Evolutionary conservation across 2,329 filamentous ascomycete genomes (phyloP).

Genomic region (Xylariales sp.): DNA sequence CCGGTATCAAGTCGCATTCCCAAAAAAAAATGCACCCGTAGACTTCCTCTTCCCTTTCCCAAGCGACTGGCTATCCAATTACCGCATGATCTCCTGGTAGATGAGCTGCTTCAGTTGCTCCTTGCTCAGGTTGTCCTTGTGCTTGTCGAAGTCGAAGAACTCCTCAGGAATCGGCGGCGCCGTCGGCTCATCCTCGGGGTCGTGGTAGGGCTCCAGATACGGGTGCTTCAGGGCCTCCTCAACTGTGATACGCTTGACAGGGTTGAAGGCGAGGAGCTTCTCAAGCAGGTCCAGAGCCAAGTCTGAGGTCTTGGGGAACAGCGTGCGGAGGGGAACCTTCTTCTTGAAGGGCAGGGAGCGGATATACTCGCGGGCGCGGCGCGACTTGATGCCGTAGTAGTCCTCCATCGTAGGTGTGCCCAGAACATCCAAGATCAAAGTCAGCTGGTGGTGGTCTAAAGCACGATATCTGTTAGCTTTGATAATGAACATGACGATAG

Average conservation of each 20-base stretch:
- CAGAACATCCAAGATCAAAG: slow-evolving; percentile 92
- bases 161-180: slow-evolving; percentile 95
- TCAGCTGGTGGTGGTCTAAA: slow-evolving; percentile 95
- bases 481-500: neutral
- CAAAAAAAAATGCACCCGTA: no score
- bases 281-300: slow-evolving; percentile 89
- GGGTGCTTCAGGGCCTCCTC: slow-evolving; percentile 97
- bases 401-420: slow-evolving; percentile 99
- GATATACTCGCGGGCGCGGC: slow-evolving; percentile 95
- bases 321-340: slow-evolving; percentile 95
- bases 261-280: slow-evolving; percentile 96
- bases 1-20: no score
- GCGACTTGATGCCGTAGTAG: slow-evolving; percentile 99
- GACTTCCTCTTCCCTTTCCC: no score
- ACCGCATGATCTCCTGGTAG: slow-evolving; percentile 90
- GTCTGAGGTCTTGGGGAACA: slow-evolving; percentile 99
- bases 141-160: slow-evolving; percentile 99
- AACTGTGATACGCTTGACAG: slow-evolving; percentile 96
- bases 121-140: slow-evolving; percentile 98
- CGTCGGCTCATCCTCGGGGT: slow-evolving; percentile 96
- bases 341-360: slow-evolving; percentile 98
- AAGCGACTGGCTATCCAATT: no score
- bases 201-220: slow-evolving; percentile 97
- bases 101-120: slow-evolving; percentile 97
- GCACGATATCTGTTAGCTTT: neutral